These are phyloP conservation scores for Pythium diclinum DNA, from an alignment of 352 stramenopile species.

Conservation along the genomic window DNA sequence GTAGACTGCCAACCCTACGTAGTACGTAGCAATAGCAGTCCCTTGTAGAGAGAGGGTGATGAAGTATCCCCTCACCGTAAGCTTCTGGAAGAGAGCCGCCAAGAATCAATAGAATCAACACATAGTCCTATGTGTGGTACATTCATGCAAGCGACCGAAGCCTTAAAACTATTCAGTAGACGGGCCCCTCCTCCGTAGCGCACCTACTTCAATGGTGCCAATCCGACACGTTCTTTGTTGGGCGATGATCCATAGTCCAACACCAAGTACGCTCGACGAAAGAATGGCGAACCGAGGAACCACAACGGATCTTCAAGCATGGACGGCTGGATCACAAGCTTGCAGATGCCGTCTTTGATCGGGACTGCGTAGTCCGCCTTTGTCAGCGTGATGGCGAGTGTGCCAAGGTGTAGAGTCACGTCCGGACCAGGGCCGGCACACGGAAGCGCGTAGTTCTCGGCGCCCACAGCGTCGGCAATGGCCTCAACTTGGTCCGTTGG, in stretches of 20 bases:
- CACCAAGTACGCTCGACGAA: constrained; percentile 17
- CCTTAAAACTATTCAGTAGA: too few relatives aligned
- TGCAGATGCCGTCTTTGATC: constrained; percentile 7
- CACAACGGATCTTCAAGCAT: not conserved
- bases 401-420: constrained; percentile 14
- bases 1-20: too few relatives aligned
- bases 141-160: too few relatives aligned
- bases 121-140: too few relatives aligned
- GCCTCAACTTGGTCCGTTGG: constrained; percentile 11
- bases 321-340: constrained; percentile 5
- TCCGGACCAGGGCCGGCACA: constrained; percentile 16
- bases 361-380: constrained; percentile 20
- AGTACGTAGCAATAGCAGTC: too few relatives aligned
- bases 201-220: constrained; percentile 8
- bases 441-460: constrained; percentile 11
- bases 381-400: constrained; percentile 14
- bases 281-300: constrained; percentile 5
- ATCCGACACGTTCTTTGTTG: constrained; percentile 11
- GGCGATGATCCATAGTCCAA: constrained; percentile 20
- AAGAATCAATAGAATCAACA: too few relatives aligned
- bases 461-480: constrained; percentile 13
- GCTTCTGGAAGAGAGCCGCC: too few relatives aligned
- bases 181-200: too few relatives aligned
- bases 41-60: too few relatives aligned
- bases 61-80: too few relatives aligned